Conservation (phyloP, 352 stramenopile species). For the Phytophthora podocarpi region DNA sequence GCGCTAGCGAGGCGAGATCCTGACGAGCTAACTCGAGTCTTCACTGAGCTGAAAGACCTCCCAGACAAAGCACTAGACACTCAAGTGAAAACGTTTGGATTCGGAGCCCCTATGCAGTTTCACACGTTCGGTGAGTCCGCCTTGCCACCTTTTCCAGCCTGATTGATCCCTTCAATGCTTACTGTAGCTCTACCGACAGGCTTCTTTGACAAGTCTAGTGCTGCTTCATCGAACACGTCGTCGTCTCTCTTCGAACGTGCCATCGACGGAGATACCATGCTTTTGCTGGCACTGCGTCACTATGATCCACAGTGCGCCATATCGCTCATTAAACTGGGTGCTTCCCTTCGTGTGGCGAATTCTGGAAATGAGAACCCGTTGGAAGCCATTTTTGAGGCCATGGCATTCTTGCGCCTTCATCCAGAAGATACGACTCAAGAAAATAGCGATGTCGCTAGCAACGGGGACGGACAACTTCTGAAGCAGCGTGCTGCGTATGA, state of each 20-base stretch:
- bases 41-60: slow-evolving; percentile 39
- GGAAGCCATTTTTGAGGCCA: slow-evolving; percentile 38
- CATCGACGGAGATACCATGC: slow-evolving; percentile 54
- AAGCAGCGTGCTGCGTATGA: slow-evolving; percentile 29
- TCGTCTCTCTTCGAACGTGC: slow-evolving; percentile 42
- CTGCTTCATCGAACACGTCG: slow-evolving; percentile 2
- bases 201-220: slow-evolving; percentile 48
- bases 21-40: slow-evolving; percentile 42
- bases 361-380: slow-evolving; percentile 38
- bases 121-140: slow-evolving; percentile 45
- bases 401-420: slow-evolving; percentile 37
- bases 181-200: slow-evolving; percentile 44
- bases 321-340: slow-evolving; percentile 38
- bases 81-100: slow-evolving; percentile 46
- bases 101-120: slow-evolving; percentile 56
- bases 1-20: slow-evolving; percentile 40
- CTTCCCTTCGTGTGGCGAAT: slow-evolving; percentile 42
- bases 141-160: too few relatives aligned
- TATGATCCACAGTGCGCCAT: slow-evolving; percentile 38
- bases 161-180: neutral
- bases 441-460: neutral
- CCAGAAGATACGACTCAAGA: slow-evolving; percentile 10
- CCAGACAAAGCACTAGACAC: slow-evolving; percentile 38
- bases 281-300: slow-evolving; percentile 54
- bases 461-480: slow-evolving; percentile 15